Conservation (phyloP, 805 yeast genomes). For the Yamadazyma philogaea region DNA sequence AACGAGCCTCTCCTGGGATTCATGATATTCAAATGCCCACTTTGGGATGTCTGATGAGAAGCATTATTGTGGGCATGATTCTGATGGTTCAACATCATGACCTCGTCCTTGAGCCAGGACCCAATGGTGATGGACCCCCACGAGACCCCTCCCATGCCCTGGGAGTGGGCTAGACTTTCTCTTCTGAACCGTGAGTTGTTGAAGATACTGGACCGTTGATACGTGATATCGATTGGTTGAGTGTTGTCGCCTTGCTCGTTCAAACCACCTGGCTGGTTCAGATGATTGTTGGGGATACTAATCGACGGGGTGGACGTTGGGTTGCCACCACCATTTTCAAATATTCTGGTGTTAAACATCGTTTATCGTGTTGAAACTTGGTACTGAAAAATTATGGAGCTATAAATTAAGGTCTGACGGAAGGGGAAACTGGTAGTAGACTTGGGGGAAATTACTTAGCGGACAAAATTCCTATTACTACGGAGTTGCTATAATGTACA, state of each 20-base stretch:
- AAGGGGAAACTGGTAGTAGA: too few relatives aligned
- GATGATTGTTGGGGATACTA: constrained; percentile 22
- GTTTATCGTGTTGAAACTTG: neutral
- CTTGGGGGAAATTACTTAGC: too few relatives aligned
- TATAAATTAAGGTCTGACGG: neutral
- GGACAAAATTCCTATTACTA: neutral
- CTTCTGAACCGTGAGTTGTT: constrained; percentile 58
- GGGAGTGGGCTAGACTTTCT: constrained; percentile 92
- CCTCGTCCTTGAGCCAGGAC: constrained; percentile 94
- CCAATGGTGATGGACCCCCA: constrained; percentile 97
- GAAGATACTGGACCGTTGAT: constrained; percentile 40
- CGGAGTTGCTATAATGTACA: neutral
- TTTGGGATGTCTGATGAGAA: constrained; percentile 1
- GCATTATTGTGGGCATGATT: constrained; percentile 4
- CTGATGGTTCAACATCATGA: constrained; percentile 48
- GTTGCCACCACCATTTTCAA: constrained; percentile 23
- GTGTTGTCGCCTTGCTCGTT: constrained; percentile 18
- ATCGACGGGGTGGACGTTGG: constrained; percentile 20
- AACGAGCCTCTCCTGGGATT: constrained; percentile 33
- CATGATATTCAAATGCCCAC: constrained; percentile 11
- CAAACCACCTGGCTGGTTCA: constrained; percentile 19
- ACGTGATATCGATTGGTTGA: constrained; percentile 45
- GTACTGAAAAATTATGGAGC: constrained; percentile 1
- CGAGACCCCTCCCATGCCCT: constrained; percentile 96
- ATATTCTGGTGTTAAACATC: constrained; percentile 44